These are phyloP conservation scores for Groenewaldozyma auringiensis DNA, from an alignment of 1,139 yeast genomes.

Conservation along the genomic window DNA sequence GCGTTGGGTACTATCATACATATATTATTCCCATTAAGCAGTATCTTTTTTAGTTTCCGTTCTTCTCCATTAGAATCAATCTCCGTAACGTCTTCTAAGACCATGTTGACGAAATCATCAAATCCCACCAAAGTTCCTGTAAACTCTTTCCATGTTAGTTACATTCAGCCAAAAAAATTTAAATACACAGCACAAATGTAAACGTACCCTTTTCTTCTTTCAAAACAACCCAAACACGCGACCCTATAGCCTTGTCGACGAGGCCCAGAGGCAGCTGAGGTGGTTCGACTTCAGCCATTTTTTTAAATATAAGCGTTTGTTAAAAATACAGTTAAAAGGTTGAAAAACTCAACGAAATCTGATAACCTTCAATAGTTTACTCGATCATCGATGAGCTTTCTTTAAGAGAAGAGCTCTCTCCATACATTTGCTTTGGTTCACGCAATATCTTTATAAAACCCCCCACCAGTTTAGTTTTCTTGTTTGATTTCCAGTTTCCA, in stretches of 20 bases:
- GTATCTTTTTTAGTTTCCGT: conserved; percentile 52
- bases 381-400: too few relatives aligned
- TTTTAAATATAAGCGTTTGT: not conserved
- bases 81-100: conserved; percentile 75
- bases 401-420: too few relatives aligned
- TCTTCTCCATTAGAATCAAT: conserved; percentile 38
- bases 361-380: too few relatives aligned
- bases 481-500: too few relatives aligned
- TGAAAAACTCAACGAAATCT: not conserved
- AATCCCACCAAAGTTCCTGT: conserved; percentile 83
- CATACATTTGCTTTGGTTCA: too few relatives aligned
- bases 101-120: conserved; percentile 93
- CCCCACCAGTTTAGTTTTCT: too few relatives aligned
- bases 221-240: conserved; percentile 69
- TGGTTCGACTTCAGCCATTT: conserved; percentile 8
- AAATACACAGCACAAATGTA: not conserved
- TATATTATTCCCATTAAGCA: conserved; percentile 81
- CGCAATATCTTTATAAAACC: too few relatives aligned
- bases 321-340: not conserved
- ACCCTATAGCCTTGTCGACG: conserved; percentile 81
- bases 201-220: conserved; percentile 44
- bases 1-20: conserved; percentile 52
- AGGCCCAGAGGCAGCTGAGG: conserved; percentile 66
- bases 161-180: not conserved
- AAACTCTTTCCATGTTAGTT: conserved; percentile 43